A percentile compares a stretch with the other conserved stretches of the same genome.
Evolutionary conservation across 2,329 filamentous ascomycete genomes (phyloP).

Genomic region (Geosmithia flava): DNA sequence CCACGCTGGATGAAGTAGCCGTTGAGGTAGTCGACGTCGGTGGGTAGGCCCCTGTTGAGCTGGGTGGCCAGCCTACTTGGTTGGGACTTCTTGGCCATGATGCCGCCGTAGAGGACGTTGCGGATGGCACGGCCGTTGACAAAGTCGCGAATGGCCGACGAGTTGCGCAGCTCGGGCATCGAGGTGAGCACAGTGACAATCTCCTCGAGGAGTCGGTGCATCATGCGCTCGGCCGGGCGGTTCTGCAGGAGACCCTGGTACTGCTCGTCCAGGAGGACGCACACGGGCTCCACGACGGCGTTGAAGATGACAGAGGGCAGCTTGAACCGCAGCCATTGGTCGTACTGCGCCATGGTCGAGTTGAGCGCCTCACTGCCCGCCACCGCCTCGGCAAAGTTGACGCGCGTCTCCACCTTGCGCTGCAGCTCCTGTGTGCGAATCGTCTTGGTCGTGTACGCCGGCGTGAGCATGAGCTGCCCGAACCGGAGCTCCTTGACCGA

Average conservation of each 20-base stretch:
- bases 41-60: constrained; percentile 46
- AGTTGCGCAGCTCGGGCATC: constrained; percentile 60
- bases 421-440: constrained; percentile 4
- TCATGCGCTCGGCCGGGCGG: constrained; percentile 48
- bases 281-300: constrained; percentile 69
- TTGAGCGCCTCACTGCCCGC: constrained; percentile 9
- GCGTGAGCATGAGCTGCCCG: constrained; percentile 18
- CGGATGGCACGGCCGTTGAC: constrained; percentile 44
- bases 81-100: constrained; percentile 30
- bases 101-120: constrained; percentile 35
- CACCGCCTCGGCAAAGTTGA: constrained; percentile 10
- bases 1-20: constrained; percentile 75
- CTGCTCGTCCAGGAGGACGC: constrained; percentile 62
- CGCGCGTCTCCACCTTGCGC: constrained; percentile 7
- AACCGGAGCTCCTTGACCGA: constrained; percentile 24
- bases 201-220: constrained; percentile 63
- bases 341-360: constrained; percentile 7
- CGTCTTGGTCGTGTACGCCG: constrained; percentile 5
- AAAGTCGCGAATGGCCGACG: constrained; percentile 41
- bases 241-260: constrained; percentile 64
- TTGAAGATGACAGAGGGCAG: constrained; percentile 68
- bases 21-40: constrained; percentile 77
- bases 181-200: constrained; percentile 57
- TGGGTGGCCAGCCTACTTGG: constrained; percentile 55
- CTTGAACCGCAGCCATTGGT: constrained; percentile 54